A percentile compares a stretch with the other conserved stretches of the same genome.
Evolutionary conservation across 148 eudicot species (phyloP).

Genomic region (Rhododendron kiyosumense): DNA sequence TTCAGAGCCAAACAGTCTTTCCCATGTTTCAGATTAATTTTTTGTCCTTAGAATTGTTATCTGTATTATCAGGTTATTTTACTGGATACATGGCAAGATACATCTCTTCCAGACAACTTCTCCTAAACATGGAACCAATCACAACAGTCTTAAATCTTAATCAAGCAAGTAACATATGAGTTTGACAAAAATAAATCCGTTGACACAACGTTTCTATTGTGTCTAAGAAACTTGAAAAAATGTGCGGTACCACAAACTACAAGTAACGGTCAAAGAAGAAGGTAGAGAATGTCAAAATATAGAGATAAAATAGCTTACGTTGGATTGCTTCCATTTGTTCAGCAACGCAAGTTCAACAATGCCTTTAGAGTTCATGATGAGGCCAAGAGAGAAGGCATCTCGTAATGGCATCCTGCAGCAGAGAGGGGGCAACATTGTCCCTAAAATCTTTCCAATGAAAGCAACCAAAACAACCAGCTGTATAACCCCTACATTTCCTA

Average conservation of each 20-base stretch:
- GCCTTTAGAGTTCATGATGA: slow-evolving; percentile 62
- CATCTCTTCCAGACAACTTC: neutral
- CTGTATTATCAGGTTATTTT: neutral
- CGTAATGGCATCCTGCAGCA: slow-evolving; percentile 19
- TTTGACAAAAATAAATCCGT: neutral
- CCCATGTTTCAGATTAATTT: neutral
- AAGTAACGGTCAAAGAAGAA: neutral
- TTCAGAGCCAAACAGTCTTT: neutral
- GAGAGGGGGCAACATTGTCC: slow-evolving; percentile 35
- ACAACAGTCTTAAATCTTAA: neutral
- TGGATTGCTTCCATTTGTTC: slow-evolving; percentile 17
- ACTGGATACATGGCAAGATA: neutral
- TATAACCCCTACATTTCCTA: neutral
- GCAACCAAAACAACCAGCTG: slow-evolving; percentile 16
- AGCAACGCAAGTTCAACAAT: slow-evolving; percentile 35
- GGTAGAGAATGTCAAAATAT: neutral
- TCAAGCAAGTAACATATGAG: neutral
- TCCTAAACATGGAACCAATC: neutral
- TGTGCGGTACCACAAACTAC: slow-evolving; percentile 17
- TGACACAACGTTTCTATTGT: slow-evolving; percentile 23
- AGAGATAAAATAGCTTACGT: slow-evolving; percentile 25
- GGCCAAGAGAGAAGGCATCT: slow-evolving; percentile 47
- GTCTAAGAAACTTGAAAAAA: neutral
- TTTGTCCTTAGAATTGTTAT: neutral
- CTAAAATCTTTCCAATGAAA: slow-evolving; percentile 26